Base-by-base conservation (phyloP, 805 yeast species). In the Lipomyces yamanashiensis region DNA sequence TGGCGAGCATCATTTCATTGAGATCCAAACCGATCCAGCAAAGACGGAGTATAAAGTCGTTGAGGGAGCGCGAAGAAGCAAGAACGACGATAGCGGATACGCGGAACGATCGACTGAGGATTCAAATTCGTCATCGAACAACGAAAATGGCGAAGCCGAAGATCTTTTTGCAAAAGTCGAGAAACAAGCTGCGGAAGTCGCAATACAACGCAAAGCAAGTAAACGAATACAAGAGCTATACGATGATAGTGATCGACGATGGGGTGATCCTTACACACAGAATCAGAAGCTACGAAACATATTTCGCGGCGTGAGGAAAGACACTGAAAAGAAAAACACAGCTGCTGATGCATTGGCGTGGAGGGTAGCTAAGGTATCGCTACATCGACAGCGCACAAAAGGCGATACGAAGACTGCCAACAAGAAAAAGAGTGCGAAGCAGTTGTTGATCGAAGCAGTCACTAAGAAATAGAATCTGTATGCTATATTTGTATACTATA, bases 21-120 rank as follows among this genome's bases (percentile, higher is more conserved):
- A 64, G 37, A 73, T 75, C 23, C 62, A 67, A 28, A 75, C 77
- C 7, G 76, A 75, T 67, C 77, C 77, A 9, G 55, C 71, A 58
- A 74, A 71, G 34, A 68, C 75, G 1, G 58, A 56, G 19, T 74
- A 74, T 48, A 63, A 41, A n/a, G 64, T 73, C 13, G 51, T 53
- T 2, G 58, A 54, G 12, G 75, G 75, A 8, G 75, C 72, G 10
- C 54, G 64, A 21, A 36, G 55, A 48, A 64, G 64, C 56, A 54
- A 49, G 6, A 63, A 60, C 28, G 67, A 52, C 36, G 50, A 37
- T 8, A 58, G 68, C n/a, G 67, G 53, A 17, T 63, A 51, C 17
- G 54, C 53, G 23, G 54, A 45, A 6, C 47, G 45, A 21, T 15
- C 39, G n/a, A 19, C 23, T 12, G 33, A 54, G 7, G 54, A 34